These are phyloP conservation scores for Rhizophora mangle DNA, from an alignment of 345 rosid species.

Conservation along the genomic window DNA sequence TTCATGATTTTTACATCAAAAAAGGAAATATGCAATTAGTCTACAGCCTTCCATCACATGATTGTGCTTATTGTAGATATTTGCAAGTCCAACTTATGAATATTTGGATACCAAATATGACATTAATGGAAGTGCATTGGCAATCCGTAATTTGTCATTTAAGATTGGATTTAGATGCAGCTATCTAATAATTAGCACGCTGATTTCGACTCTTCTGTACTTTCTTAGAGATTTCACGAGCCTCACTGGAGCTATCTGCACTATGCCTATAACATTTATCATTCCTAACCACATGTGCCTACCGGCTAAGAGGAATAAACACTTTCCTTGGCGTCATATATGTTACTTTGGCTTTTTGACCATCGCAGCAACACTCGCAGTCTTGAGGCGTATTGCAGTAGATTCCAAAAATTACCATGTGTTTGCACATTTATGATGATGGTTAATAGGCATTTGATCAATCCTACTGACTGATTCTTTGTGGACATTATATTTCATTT, in stretches of 20 bases:
- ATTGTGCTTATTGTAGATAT: constrained; percentile 44
- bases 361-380: constrained; percentile 63
- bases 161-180: constrained; percentile 69
- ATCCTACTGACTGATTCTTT: too few species aligned
- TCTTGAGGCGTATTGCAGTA: constrained; percentile 64
- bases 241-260: constrained; percentile 85
- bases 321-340: constrained; percentile 65
- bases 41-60: background rate
- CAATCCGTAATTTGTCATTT: constrained; percentile 52
- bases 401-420: constrained; percentile 77
- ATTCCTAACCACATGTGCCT: constrained; percentile 89
- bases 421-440: constrained; percentile 67
- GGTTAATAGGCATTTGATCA: background rate
- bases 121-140: constrained; percentile 61
- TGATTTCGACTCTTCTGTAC: constrained; percentile 73
- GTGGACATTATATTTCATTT: too few species aligned
- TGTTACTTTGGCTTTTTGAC: constrained; percentile 58
- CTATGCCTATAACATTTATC: constrained; percentile 83
- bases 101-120: constrained; percentile 81
- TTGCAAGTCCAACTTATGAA: constrained; percentile 88
- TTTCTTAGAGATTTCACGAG: constrained; percentile 92
- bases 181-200: constrained; percentile 60
- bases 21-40: too few species aligned
- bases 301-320: constrained; percentile 49
- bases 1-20: too few species aligned